These are phyloP conservation scores for Inonotus hispidus DNA, from an alignment of 1,284 basidiomycete species.

Conservation along the genomic window DNA sequence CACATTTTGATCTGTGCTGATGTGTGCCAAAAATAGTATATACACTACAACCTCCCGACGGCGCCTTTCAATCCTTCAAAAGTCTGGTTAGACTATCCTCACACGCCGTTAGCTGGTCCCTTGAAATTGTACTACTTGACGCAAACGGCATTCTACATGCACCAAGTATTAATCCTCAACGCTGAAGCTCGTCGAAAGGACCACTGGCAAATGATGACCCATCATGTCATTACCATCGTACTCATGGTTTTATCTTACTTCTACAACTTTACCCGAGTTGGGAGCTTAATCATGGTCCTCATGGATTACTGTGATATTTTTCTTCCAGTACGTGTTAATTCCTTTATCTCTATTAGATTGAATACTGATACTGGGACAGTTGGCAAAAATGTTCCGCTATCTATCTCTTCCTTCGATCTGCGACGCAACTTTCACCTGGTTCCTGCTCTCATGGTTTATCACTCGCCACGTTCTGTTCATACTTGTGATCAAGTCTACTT, in stretches of 20 bases:
- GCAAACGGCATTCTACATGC: constrained; percentile 90
- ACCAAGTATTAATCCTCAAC: constrained; percentile 89
- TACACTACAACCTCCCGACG: constrained; percentile 72
- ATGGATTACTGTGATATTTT: constrained; percentile 96
- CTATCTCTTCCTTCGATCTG: constrained; percentile 62
- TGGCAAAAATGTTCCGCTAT: constrained; percentile 94
- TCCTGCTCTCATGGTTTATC: constrained; percentile 85
- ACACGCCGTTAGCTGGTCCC: constrained; percentile 68
- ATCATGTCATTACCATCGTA: constrained; percentile 86
- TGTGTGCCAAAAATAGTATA: constrained; percentile 48
- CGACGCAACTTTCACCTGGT: constrained; percentile 76
- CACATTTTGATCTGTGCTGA: constrained; percentile 3
- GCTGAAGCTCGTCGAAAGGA: constrained; percentile 92
- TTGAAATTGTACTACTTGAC: constrained; percentile 91
- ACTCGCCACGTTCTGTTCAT: constrained; percentile 82
- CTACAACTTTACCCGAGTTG: constrained; percentile 83
- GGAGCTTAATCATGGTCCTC: constrained; percentile 81
- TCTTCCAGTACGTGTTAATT: constrained; percentile 64
- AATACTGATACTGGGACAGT: constrained; percentile 34
- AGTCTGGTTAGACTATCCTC: constrained; percentile 83
- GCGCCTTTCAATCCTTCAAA: constrained; percentile 59
- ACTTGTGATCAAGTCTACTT: constrained; percentile 59
- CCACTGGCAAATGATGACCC: constrained; percentile 93
- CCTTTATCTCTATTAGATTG: not conserved
- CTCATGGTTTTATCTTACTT: constrained; percentile 79